phyloP scores from a whole-genome alignment of 2,329 filamentous ascomycete genomes.

The Coleophoma cylindrospora region DNA sequence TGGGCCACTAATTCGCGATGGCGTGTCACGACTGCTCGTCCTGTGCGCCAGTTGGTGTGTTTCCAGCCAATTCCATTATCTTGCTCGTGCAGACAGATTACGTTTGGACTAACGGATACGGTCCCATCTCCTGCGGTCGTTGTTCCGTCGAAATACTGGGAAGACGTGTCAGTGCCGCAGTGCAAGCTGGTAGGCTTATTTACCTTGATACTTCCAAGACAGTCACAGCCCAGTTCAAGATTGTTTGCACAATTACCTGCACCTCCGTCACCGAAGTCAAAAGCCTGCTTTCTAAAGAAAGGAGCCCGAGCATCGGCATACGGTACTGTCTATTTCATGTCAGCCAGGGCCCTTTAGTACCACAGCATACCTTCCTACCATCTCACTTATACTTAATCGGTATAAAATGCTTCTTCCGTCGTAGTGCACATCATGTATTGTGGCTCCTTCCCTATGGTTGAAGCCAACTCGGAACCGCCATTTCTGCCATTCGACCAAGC shows the following conservation, averaged over 20 bases:
- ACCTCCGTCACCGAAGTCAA: conserved; percentile 64
- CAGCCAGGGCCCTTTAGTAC: too few relatives aligned
- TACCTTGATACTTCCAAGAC: conserved; percentile 58
- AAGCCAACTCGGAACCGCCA: conserved; percentile 60
- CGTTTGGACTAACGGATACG: conserved; percentile 49
- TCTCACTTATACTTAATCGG: conserved; percentile 53
- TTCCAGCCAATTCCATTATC: conserved; percentile 68
- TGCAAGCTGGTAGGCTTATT: not conserved
- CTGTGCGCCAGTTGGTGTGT: conserved; percentile 64
- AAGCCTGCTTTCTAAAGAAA: conserved; percentile 62
- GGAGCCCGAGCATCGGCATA: conserved; percentile 58
- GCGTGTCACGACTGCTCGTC: conserved; percentile 55
- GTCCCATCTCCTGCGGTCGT: conserved; percentile 48
- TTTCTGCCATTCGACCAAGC: conserved; percentile 44
- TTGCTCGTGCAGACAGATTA: conserved; percentile 65
- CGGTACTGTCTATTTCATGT: conserved; percentile 39
- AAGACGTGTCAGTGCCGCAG: conserved; percentile 5
- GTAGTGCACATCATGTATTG: conserved; percentile 56
- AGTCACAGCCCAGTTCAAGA: conserved; percentile 62
- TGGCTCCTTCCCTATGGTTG: conserved; percentile 55
- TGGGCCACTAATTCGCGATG: conserved; percentile 61
- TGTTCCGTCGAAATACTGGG: conserved; percentile 50
- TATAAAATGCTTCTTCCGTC: conserved; percentile 55
- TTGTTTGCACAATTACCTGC: conserved; percentile 63
- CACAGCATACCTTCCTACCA: conserved; percentile 27